These are phyloP conservation scores for Dendrobium nobile DNA, from an alignment of 106 monocot species.

Conservation along the genomic window DNA sequence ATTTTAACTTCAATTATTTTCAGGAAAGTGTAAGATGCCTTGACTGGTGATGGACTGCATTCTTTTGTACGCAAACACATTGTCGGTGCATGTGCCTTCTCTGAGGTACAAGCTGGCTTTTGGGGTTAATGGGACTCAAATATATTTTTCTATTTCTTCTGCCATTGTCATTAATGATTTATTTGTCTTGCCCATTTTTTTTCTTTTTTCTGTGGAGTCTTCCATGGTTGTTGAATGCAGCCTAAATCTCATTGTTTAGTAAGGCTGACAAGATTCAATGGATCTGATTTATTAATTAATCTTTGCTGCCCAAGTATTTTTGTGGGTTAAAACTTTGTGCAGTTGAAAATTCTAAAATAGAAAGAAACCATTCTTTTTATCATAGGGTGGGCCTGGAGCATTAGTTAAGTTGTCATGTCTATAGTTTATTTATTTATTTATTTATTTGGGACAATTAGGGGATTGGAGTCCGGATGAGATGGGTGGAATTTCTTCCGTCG, in stretches of 20 bases:
- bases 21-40: slow-evolving; percentile 97
- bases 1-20: slow-evolving; percentile 9
- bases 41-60: slow-evolving; percentile 75
- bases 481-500: too few species aligned
- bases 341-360: neutral
- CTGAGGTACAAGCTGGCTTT: slow-evolving; percentile 49
- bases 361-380: neutral
- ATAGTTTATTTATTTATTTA: too few species aligned
- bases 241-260: neutral
- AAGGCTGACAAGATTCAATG: neutral
- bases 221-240: neutral
- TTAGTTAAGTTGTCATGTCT: neutral
- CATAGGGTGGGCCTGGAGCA: neutral
- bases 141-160: neutral
- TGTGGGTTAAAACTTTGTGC: neutral
- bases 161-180: neutral
- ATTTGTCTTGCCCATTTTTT: neutral
- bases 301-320: neutral
- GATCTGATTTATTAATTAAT: neutral
- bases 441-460: too few species aligned
- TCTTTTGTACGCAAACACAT: slow-evolving; percentile 97
- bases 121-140: neutral
- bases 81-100: slow-evolving; percentile 89
- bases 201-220: neutral
- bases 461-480: too few species aligned